A percentile compares a stretch with the other conserved stretches of the same genome.
Conservation (phyloP, 2,329 filamentous ascomycete genomes). For the Ophiognomonia clavigignenti-juglandacearum region DNA sequence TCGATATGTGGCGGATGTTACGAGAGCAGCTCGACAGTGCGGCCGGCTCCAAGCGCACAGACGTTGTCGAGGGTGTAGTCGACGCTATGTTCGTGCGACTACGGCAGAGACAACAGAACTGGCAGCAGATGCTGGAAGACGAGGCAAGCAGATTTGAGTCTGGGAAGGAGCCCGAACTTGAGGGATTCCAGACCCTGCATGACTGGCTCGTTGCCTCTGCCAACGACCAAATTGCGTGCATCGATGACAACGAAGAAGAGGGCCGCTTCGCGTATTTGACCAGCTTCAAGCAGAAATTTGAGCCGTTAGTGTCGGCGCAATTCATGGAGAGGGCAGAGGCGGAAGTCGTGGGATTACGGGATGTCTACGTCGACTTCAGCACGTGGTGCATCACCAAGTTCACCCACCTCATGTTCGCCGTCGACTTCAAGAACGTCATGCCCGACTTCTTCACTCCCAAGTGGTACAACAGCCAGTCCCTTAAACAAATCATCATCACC, state of each 20-base stretch:
- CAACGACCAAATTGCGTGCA: slow-evolving; percentile 97
- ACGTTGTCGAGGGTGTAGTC: slow-evolving; percentile 91
- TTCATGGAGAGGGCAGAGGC: slow-evolving; percentile 71
- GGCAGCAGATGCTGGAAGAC: slow-evolving; percentile 84
- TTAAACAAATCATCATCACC: slow-evolving; percentile 91
- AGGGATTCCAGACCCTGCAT: slow-evolving; percentile 73
- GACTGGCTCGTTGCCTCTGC: slow-evolving; percentile 97
- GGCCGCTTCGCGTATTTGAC: slow-evolving; percentile 76
- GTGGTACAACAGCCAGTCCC: slow-evolving; percentile 83
- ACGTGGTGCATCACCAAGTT: slow-evolving; percentile 91
- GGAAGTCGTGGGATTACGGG: slow-evolving; percentile 71
- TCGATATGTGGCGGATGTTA: slow-evolving; percentile 97
- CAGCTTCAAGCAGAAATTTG: slow-evolving; percentile 79
- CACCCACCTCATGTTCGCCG: slow-evolving; percentile 77
- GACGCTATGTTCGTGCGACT: slow-evolving; percentile 93
- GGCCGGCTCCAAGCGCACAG: slow-evolving; percentile 75
- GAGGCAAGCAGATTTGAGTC: slow-evolving; percentile 72
- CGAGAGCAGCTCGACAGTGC: slow-evolving; percentile 87
- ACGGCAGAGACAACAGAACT: slow-evolving; percentile 74
- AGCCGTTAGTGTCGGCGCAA: slow-evolving; percentile 71
- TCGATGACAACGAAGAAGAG: slow-evolving; percentile 82
- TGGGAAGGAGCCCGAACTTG: slow-evolving; percentile 48
- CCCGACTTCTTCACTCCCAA: slow-evolving; percentile 84
- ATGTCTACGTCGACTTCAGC: slow-evolving; percentile 91
- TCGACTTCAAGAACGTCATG: slow-evolving; percentile 82